These are phyloP conservation scores for Saccharomycopsis oosterbeekiorum DNA, from an alignment of 805 yeast genomes.

Conservation along the genomic window DNA sequence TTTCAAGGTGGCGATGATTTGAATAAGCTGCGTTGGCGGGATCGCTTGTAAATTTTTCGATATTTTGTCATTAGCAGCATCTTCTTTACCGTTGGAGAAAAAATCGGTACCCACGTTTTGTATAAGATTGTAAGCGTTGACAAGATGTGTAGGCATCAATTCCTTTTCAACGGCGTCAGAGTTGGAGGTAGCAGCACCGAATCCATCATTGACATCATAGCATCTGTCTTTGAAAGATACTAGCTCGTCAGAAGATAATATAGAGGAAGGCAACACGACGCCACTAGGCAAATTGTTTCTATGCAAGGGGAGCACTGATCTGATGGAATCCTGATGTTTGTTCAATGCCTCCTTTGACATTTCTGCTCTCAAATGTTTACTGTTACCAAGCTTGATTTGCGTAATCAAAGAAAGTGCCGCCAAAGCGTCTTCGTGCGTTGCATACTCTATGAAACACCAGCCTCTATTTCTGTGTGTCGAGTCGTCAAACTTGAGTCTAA, in stretches of 20 bases:
- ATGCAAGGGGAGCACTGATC: conserved; percentile 35
- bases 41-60: conserved; percentile 52
- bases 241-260: conserved; percentile 21
- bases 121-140: conserved; percentile 45
- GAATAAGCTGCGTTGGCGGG: conserved; percentile 64
- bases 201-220: neutral
- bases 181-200: neutral
- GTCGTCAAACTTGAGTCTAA: conserved; percentile 47
- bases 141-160: conserved; percentile 37
- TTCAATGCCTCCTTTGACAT: conserved; percentile 49
- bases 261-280: conserved; percentile 47
- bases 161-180: conserved; percentile 1
- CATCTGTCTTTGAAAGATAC: neutral
- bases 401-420: conserved; percentile 36
- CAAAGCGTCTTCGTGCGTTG: conserved; percentile 41
- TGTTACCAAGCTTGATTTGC: conserved; percentile 35
- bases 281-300: conserved; percentile 43
- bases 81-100: conserved; percentile 21
- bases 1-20: conserved; percentile 57
- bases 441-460: conserved; percentile 56
- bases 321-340: conserved; percentile 27
- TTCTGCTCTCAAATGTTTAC: conserved; percentile 46
- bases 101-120: conserved; percentile 40
- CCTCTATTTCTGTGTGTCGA: conserved; percentile 44
- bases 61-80: conserved; percentile 44